Base-by-base conservation (phyloP, 2,329 filamentous ascomycete genomes). In the Geosmithia putterillii region DNA sequence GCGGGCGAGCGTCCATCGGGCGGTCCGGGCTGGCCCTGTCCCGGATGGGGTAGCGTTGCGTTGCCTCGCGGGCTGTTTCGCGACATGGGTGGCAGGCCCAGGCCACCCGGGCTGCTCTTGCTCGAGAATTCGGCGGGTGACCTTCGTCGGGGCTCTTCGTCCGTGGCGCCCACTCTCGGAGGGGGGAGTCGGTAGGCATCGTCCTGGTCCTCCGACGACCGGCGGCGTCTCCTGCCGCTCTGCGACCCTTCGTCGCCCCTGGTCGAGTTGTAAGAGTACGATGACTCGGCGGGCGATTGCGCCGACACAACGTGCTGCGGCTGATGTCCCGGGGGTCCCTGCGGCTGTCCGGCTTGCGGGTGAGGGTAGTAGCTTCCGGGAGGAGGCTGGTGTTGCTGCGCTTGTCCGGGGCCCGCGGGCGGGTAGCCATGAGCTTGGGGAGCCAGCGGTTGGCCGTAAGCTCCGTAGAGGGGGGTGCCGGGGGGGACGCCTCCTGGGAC, bases 401-500 rank as follows among this genome's bases (percentile, higher is more conserved):
- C 43, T 17, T 46, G 47, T 12, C 25, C 25, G 3, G 40, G 43
- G 8, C 35, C 41, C 9, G 40, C 42, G 37, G 52, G 47, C 45
- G 55, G 53, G 35, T 53, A 49, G 7, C 18, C 41, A 23, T 45
- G 44, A n/a, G 23, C 34, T 18, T 45, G 44, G 9, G 55, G 58
- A n/a, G 62, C 62, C 37, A 78, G 51, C 18, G 74, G 74, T 47
- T 78, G 73, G 9, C 74, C 74, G 48, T 76, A 77, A 0, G 73
- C 71, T 19, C 74, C 74, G 49, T 68, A 78, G 7, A 78, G 60
- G 45, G 68, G 72, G 2, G 72, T 74, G 2, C 74, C 73, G 1
- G 73, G 71, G 2, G 73, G 70, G 1, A 77, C 69, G 14, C 70
- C 72, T n/a, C 72, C 72, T n/a, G 69, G 68, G 6, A 78, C 61